Conservation (phyloP, 768 basidiomycete genomes). For the Leccinum olivaceopallidum region DNA sequence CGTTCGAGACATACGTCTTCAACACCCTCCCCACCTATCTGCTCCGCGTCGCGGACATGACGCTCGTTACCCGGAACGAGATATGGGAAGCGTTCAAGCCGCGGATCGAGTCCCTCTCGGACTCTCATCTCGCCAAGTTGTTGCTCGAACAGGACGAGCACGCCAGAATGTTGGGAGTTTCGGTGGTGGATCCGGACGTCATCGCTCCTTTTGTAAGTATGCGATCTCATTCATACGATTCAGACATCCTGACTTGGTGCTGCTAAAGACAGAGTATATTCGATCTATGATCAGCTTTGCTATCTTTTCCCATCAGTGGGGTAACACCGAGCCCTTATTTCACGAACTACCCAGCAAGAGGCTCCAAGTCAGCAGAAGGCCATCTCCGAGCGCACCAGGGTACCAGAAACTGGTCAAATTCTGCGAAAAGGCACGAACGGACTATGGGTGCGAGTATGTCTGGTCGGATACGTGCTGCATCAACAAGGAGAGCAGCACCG, state of each 20-base stretch:
- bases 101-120: slow-evolving; percentile 20
- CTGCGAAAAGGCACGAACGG: too few species aligned
- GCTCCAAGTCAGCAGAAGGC: too few species aligned
- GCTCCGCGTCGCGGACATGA: slow-evolving; percentile 26
- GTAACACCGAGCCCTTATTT: too few species aligned
- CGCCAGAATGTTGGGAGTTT: slow-evolving; percentile 22
- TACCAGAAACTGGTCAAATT: too few species aligned
- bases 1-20: slow-evolving; percentile 27
- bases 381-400: too few species aligned
- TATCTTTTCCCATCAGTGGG: too few species aligned
- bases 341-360: too few species aligned
- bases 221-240: neutral
- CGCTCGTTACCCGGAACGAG: slow-evolving; percentile 20
- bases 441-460: too few species aligned
- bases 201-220: slow-evolving; percentile 22
- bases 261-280: too few species aligned
- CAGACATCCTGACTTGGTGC: neutral
- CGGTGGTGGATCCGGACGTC: slow-evolving; percentile 18
- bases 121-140: slow-evolving; percentile 18
- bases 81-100: slow-evolving; percentile 23
- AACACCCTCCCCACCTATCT: slow-evolving; percentile 28
- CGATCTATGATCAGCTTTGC: too few species aligned
- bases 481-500: too few species aligned
- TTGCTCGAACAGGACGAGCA: slow-evolving; percentile 27
- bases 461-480: too few species aligned